phyloP scores from a whole-genome alignment of 768 basidiomycete genomes.

The Termitomyces titanicus region DNA sequence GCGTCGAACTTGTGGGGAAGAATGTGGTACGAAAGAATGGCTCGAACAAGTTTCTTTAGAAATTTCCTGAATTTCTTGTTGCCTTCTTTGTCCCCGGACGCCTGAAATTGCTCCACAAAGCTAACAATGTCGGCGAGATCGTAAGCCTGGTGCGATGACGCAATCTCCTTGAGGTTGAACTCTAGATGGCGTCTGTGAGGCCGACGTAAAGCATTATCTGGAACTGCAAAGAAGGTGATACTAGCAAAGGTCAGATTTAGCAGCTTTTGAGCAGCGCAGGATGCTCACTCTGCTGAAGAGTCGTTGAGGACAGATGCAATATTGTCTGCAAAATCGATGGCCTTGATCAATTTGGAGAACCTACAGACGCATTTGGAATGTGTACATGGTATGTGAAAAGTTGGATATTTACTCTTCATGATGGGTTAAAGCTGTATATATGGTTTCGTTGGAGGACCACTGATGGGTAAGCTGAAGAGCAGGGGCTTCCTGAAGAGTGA shows the following conservation, averaged over 20 bases:
- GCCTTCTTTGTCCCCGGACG: slow-evolving; percentile 33
- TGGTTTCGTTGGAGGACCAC: slow-evolving; percentile 7
- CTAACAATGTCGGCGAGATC: slow-evolving; percentile 21
- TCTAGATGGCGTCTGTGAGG: slow-evolving; percentile 9
- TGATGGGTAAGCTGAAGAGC: background rate
- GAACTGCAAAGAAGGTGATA: slow-evolving; percentile 53
- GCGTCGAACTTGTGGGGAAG: slow-evolving; percentile 37
- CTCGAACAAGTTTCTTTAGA: slow-evolving; percentile 50
- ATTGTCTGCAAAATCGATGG: slow-evolving; percentile 21
- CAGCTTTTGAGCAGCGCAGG: too few species aligned
- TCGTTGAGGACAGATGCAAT: slow-evolving; percentile 16
- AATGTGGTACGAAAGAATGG: slow-evolving; percentile 56
- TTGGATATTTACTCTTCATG: slow-evolving; percentile 4
- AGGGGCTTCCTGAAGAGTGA: slow-evolving; percentile 1
- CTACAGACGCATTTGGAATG: slow-evolving; percentile 4
- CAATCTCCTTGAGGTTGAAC: background rate
- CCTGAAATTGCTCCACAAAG: slow-evolving; percentile 27
- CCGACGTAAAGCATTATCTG: slow-evolving; percentile 38
- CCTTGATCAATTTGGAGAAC: slow-evolving; percentile 21
- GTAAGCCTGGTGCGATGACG: slow-evolving; percentile 8
- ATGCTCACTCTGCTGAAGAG: slow-evolving; percentile 10
- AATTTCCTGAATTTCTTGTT: slow-evolving; percentile 51
- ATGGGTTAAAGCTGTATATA: slow-evolving; percentile 7
- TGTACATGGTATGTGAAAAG: background rate
- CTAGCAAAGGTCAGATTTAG: slow-evolving; percentile 20